Percentiles rank a stretch among this genome's conserved stretches.
phyloP scores from a whole-genome alignment of 805 yeast genomes.

The Metschnikowia lachancei region DNA sequence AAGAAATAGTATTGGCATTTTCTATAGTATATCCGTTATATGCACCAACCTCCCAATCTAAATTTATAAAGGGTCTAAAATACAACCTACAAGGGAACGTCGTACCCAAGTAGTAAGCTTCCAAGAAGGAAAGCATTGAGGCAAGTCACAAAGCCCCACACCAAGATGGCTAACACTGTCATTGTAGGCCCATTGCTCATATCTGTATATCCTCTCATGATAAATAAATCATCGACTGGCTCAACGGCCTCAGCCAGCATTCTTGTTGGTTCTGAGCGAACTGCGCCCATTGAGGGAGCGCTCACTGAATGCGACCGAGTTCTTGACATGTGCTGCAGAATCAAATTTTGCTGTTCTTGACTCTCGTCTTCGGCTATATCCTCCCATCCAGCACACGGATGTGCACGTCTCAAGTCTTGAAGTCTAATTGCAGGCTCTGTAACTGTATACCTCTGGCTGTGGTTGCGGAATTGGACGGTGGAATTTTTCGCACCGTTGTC shows the following conservation, averaged over 20 bases:
- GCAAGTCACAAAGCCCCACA: slow-evolving; percentile 70
- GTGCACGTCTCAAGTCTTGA: slow-evolving; percentile 38
- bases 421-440: slow-evolving; percentile 42
- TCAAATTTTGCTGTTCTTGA: slow-evolving; percentile 16
- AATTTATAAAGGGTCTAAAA: slow-evolving; percentile 3
- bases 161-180: slow-evolving; percentile 50
- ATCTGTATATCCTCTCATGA: slow-evolving; percentile 48
- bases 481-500: slow-evolving; percentile 6
- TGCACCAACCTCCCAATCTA: neutral
- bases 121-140: slow-evolving; percentile 69
- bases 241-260: neutral
- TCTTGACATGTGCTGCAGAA: slow-evolving; percentile 12
- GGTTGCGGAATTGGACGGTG: slow-evolving; percentile 5
- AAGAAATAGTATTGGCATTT: neutral
- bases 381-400: slow-evolving; percentile 44
- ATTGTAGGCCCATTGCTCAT: slow-evolving; percentile 65
- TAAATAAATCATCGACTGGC: slow-evolving; percentile 22
- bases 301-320: slow-evolving; percentile 6
- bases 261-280: slow-evolving; percentile 12
- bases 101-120: slow-evolving; percentile 48
- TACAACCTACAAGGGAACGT: slow-evolving; percentile 43
- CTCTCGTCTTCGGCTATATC: slow-evolving; percentile 30
- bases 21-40: slow-evolving; percentile 3
- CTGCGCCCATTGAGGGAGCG: slow-evolving; percentile 1
- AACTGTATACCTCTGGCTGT: slow-evolving; percentile 25